phyloP scores from a whole-genome alignment of 2,329 filamentous ascomycete species.

The Sporothrix inflata region DNA sequence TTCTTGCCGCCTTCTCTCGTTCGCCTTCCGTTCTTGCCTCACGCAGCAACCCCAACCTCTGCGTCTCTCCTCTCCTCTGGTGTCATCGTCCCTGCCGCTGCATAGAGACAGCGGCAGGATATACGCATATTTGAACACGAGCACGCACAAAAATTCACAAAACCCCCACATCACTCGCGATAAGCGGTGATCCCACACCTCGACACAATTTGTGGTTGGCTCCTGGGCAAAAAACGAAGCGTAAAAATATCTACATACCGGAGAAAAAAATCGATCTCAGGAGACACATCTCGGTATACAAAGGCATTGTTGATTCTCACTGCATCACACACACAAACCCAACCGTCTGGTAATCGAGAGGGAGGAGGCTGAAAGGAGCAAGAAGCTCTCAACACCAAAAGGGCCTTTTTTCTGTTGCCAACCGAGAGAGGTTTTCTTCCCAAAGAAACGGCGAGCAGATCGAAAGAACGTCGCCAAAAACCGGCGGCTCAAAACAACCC shows the following conservation, averaged over 20 bases:
- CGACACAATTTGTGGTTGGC: background rate
- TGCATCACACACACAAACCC: background rate
- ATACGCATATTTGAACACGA: slow-evolving; percentile 21
- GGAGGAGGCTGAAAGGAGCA: background rate
- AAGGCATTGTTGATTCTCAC: background rate
- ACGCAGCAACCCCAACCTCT: background rate
- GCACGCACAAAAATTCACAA: slow-evolving; percentile 19
- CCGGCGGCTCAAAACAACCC: background rate
- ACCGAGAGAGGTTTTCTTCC: background rate
- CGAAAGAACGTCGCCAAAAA: background rate
- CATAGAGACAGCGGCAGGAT: slow-evolving; percentile 5
- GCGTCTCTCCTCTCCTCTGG: slow-evolving; percentile 18
- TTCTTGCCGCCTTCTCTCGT: slow-evolving; percentile 16
- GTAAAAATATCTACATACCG: background rate
- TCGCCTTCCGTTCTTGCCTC: background rate
- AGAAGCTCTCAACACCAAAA: background rate
- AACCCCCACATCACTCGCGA: slow-evolving; percentile 37
- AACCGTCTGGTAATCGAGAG: background rate
- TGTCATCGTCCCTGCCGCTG: slow-evolving; percentile 7
- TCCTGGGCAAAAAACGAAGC: background rate
- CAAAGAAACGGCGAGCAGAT: background rate
- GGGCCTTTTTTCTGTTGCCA: background rate
- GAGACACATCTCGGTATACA: background rate
- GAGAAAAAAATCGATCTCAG: background rate
- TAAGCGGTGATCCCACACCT: slow-evolving; percentile 29